Evolutionary conservation across 345 rosid genomes (phyloP).

Genomic region (Aurinia saxatilis): DNA sequence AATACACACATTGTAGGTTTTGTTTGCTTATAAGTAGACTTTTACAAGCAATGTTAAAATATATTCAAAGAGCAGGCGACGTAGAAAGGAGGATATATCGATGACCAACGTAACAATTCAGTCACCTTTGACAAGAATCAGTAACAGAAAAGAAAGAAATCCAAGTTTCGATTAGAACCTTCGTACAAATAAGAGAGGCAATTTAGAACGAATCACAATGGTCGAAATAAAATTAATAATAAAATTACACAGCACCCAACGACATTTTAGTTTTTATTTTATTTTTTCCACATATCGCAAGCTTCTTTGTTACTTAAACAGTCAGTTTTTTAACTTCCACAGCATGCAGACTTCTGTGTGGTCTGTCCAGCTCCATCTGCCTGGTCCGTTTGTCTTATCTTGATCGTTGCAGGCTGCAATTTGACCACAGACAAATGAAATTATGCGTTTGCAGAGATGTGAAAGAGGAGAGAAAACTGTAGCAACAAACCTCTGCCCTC

Average conservation of each 20-base stretch:
- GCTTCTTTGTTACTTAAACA: background rate
- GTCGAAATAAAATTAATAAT: conserved; percentile 2
- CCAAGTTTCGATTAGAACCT: conserved; percentile 18
- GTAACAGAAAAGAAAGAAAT: conserved; percentile 3
- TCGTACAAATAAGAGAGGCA: conserved; percentile 24
- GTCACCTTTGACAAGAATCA: background rate
- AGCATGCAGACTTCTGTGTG: conserved; percentile 33
- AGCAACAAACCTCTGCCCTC: conserved; percentile 53
- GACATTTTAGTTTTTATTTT: conserved; percentile 6
- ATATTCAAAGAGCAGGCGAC: background rate
- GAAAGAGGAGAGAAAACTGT: background rate
- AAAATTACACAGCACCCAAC: conserved; percentile 24
- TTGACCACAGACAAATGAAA: background rate
- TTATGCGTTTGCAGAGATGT: background rate
- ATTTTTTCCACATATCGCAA: background rate
- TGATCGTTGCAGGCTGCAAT: conserved; percentile 30
- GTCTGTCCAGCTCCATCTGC: conserved; percentile 31
- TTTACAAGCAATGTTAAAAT: background rate
- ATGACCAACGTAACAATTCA: conserved; percentile 4
- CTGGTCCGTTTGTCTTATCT: conserved; percentile 31
- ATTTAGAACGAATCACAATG: conserved; percentile 3
- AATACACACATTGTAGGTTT: too few species aligned
- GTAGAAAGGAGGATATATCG: background rate
- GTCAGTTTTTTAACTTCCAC: conserved; percentile 21
- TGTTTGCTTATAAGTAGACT: background rate